These are phyloP conservation scores for Trichoderma endophyticum DNA, from an alignment of 2,329 filamentous ascomycete genomes.

Conservation along the genomic window DNA sequence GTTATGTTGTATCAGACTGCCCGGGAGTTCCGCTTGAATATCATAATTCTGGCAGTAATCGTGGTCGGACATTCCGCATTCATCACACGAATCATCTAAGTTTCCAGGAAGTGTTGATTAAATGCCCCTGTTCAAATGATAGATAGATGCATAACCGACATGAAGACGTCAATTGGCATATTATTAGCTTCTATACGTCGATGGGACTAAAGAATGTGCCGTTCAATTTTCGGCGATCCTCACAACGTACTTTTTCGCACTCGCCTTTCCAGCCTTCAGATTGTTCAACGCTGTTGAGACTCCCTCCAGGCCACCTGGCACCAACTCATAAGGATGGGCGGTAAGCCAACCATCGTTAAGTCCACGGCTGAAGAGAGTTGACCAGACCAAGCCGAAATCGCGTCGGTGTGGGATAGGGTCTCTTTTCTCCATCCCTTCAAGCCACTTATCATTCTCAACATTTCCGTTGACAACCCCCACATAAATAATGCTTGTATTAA, in stretches of 20 bases:
- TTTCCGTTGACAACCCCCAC: neutral
- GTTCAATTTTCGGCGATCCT: neutral
- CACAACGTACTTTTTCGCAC: neutral
- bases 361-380: neutral
- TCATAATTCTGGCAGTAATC: neutral
- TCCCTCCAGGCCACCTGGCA: neutral
- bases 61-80: neutral
- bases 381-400: neutral
- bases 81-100: fast-evolving
- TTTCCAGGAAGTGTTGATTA: fast-evolving
- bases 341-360: neutral
- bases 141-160: no score
- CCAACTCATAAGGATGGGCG: neutral
- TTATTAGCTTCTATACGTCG: no score
- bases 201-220: neutral
- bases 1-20: neutral
- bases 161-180: no score
- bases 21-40: neutral
- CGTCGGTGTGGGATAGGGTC: neutral
- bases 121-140: fast-evolving
- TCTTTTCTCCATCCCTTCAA: neutral
- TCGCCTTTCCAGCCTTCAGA: neutral
- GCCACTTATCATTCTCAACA: neutral
- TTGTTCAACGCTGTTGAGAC: neutral
- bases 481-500: neutral